Conservation (phyloP, 768 basidiomycete genomes). For the Mycena latifolia region DNA sequence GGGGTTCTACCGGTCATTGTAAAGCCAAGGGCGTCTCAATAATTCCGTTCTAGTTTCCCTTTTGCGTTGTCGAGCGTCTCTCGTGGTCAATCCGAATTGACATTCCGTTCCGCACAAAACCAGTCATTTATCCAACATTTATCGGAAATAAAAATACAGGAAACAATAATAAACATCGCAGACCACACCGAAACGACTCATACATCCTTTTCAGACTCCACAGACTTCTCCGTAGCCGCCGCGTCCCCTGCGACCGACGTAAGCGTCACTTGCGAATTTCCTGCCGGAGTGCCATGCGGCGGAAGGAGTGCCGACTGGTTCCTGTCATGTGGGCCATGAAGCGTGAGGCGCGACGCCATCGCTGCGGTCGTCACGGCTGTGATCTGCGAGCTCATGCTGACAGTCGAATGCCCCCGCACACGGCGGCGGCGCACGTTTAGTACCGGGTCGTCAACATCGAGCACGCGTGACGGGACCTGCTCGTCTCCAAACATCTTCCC, state of each 20-base stretch:
- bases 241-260: neutral
- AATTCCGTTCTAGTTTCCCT: no score
- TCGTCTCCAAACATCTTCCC: conserved; percentile 62
- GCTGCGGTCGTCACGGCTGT: conserved; percentile 8
- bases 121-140: no score
- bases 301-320: neutral
- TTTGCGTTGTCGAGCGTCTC: no score
- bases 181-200: no score
- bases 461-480: conserved; percentile 22
- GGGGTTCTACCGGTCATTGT: conserved; percentile 8
- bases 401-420: conserved; percentile 21
- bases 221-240: neutral
- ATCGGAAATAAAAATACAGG: no score
- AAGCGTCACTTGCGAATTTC: conserved; percentile 17
- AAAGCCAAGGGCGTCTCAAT: neutral
- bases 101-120: no score
- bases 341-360: conserved; percentile 15
- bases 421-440: conserved; percentile 19
- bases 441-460: conserved; percentile 17
- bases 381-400: conserved; percentile 34
- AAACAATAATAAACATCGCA: neutral
- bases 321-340: neutral
- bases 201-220: conserved; percentile 16
- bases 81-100: no score
- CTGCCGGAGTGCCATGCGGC: conserved; percentile 9